Evolutionary conservation across 345 rosid genomes (phyloP).

Genomic region (Syzygium grande): DNA sequence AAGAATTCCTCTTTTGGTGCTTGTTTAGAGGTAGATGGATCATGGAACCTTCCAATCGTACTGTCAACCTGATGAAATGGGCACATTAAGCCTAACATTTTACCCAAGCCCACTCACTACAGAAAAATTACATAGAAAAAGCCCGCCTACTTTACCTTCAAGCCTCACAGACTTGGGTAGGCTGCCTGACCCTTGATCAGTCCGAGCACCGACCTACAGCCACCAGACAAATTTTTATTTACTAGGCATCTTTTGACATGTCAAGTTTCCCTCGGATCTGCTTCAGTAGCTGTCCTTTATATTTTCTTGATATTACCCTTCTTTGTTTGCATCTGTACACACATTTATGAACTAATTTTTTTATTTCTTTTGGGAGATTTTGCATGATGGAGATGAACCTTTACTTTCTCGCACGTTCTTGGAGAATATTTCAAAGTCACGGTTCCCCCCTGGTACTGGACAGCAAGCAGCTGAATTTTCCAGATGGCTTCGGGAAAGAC

Average conservation of each 20-base stretch:
- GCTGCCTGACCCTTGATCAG: not conserved
- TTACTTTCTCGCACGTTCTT: conserved; percentile 63
- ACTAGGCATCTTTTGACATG: not conserved
- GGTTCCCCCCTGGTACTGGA: conserved; percentile 62
- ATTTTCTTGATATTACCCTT: not conserved
- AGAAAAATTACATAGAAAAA: not conserved
- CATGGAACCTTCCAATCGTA: not conserved
- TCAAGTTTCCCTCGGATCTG: not conserved
- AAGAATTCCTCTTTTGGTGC: not conserved
- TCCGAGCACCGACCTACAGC: not conserved
- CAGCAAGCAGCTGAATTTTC: conserved; percentile 68
- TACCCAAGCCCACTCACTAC: not conserved
- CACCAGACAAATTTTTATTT: not conserved
- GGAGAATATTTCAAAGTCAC: conserved; percentile 54
- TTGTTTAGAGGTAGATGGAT: not conserved
- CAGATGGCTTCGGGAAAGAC: conserved; percentile 46
- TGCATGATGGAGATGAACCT: not conserved
- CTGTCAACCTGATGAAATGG: not conserved
- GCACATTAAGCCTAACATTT: not conserved
- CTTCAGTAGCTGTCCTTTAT: not conserved
- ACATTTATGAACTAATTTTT: not conserved
- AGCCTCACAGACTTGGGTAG: not conserved
- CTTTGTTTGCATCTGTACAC: not conserved
- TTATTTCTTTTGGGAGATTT: not conserved
- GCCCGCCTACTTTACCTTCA: not conserved